phyloP scores from a whole-genome alignment of 2,329 filamentous ascomycete genomes.

The Diaporthe humulicola region DNA sequence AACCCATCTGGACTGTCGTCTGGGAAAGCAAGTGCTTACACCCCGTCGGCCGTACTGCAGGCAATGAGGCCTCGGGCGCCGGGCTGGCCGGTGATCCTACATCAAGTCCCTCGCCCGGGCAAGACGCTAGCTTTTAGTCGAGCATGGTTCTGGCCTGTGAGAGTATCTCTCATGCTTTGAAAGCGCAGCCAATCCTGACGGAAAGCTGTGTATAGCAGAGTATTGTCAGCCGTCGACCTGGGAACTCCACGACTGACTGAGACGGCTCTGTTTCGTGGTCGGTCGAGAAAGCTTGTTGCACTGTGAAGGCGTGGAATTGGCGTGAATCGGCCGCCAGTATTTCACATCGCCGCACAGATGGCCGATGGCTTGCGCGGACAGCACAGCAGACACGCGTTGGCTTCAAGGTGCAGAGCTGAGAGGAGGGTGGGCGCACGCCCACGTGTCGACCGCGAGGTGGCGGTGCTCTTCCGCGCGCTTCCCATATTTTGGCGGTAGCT shows the following conservation, averaged over 20 bases:
- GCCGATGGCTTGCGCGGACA: background rate
- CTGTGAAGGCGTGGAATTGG: background rate
- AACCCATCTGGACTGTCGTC: background rate
- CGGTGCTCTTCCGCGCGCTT: conserved; percentile 26
- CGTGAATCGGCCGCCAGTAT: background rate
- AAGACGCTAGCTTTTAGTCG: no score
- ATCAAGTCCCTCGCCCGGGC: background rate
- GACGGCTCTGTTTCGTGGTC: background rate
- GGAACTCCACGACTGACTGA: background rate
- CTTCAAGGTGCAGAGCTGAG: background rate
- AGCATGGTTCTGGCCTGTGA: background rate
- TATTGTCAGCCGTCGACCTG: background rate
- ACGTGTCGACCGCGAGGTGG: background rate
- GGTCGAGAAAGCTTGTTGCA: background rate
- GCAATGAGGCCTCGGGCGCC: conserved; percentile 3
- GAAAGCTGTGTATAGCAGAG: background rate
- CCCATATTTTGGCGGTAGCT: background rate
- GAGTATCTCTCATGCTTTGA: no score
- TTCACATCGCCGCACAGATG: background rate
- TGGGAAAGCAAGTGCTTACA: conserved; percentile 5
- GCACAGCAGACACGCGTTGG: background rate
- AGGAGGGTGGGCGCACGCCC: background rate
- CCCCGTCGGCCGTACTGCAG: background rate
- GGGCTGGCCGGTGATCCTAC: background rate
- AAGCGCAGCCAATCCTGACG: background rate